These are phyloP conservation scores for Pyrenophora teres DNA, from an alignment of 2,329 filamentous ascomycete species.

Conservation along the genomic window DNA sequence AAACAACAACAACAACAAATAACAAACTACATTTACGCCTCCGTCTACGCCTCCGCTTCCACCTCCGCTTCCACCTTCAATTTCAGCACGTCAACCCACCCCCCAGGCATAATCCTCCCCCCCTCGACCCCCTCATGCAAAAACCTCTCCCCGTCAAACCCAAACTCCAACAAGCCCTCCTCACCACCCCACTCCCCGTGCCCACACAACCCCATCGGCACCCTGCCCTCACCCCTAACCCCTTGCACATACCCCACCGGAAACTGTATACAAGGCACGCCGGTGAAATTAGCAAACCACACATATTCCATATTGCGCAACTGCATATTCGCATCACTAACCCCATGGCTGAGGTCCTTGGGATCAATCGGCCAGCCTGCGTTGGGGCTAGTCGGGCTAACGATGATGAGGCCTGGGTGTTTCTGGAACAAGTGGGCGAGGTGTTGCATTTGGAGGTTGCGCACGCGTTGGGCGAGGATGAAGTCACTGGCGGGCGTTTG, in stretches of 20 bases:
- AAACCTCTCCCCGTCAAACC: constrained; percentile 57
- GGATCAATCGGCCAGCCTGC: constrained; percentile 75
- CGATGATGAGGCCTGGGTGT: constrained; percentile 75
- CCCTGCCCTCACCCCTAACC: constrained; percentile 57
- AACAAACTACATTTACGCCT: no score
- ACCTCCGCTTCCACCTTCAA: not conserved
- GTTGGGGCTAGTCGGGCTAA: constrained; percentile 77
- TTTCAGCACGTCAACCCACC: constrained; percentile 49
- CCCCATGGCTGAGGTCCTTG: constrained; percentile 64
- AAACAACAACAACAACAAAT: no score
- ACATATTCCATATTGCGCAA: constrained; percentile 84
- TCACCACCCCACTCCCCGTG: constrained; percentile 62
- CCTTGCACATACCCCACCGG: constrained; percentile 74
- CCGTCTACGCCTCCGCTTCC: no score
- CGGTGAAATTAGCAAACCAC: constrained; percentile 82
- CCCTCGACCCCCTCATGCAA: constrained; percentile 47
- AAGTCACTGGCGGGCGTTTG: constrained; percentile 72
- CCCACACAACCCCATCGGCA: constrained; percentile 60
- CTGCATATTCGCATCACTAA: constrained; percentile 73
- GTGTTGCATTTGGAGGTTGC: constrained; percentile 78
- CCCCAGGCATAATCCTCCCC: constrained; percentile 43
- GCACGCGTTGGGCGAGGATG: constrained; percentile 72
- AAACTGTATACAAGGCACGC: constrained; percentile 74
- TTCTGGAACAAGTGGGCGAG: constrained; percentile 70
- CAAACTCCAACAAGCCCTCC: constrained; percentile 58